These are phyloP conservation scores for Phytophthora sansomeana DNA, from an alignment of 352 stramenopile genomes.

Conservation along the genomic window DNA sequence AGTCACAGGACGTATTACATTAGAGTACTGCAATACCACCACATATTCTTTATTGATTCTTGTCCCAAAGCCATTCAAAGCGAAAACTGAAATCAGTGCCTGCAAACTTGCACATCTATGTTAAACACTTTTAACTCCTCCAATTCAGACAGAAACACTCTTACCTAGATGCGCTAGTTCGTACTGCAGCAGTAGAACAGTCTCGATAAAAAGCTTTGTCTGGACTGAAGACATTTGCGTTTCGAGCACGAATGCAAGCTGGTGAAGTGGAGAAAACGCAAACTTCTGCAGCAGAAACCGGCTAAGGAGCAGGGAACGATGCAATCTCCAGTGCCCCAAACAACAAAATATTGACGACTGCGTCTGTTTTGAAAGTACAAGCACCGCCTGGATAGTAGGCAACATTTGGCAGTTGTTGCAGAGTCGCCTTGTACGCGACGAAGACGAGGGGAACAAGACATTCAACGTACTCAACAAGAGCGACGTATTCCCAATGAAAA, in stretches of 20 bases:
- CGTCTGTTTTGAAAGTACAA: background rate
- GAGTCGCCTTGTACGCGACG: slow-evolving; percentile 34
- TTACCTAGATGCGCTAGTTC: slow-evolving; percentile 10
- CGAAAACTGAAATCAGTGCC: slow-evolving; percentile 2
- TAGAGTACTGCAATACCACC: too few relatives aligned
- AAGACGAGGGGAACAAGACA: slow-evolving; percentile 40
- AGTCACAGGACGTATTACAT: too few relatives aligned
- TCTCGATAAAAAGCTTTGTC: background rate
- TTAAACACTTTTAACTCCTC: background rate
- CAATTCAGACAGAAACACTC: background rate
- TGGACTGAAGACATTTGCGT: slow-evolving; percentile 22
- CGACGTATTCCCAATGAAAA: slow-evolving; percentile 39
- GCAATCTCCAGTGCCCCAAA: slow-evolving; percentile 38
- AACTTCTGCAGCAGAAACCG: slow-evolving; percentile 35
- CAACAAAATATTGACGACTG: slow-evolving; percentile 5
- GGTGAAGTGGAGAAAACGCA: slow-evolving; percentile 28
- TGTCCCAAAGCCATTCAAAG: slow-evolving; percentile 5
- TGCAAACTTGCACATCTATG: slow-evolving; percentile 1
- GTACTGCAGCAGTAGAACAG: slow-evolving; percentile 4
- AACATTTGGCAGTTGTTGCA: slow-evolving; percentile 39
- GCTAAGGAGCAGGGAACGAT: slow-evolving; percentile 33
- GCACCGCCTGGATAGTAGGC: slow-evolving; percentile 34
- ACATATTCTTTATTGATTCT: background rate
- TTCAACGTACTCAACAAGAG: slow-evolving; percentile 52
- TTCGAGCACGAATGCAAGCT: slow-evolving; percentile 47